phyloP scores from a whole-genome alignment of 163 green algal genomes.

The Scenedesmus sp. region DNA sequence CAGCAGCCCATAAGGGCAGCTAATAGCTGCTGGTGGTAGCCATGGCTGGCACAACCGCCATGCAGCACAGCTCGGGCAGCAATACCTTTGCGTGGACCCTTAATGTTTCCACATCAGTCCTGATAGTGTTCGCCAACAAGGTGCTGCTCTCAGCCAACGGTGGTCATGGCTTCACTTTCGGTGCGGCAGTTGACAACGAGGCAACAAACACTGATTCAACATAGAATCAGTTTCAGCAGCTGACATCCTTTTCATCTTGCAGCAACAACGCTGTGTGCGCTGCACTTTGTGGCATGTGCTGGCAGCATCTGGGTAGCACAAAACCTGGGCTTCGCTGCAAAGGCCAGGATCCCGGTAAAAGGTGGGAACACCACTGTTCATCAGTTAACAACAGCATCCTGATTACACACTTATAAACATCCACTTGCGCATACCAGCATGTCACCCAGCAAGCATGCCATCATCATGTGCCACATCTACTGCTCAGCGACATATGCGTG shows the following conservation, averaged over 20 bases:
- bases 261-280: conserved; percentile 89
- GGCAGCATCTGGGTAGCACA: conserved; percentile 63
- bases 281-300: conserved; percentile 88
- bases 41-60: neutral
- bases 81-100: conserved; percentile 21
- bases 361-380: conserved; percentile 48
- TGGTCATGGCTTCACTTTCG: conserved; percentile 81
- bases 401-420: neutral
- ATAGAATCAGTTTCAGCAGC: neutral
- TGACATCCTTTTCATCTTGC: conserved; percentile 37
- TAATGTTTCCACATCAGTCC: conserved; percentile 89
- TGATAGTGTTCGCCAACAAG: conserved; percentile 98
- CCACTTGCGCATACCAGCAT: neutral
- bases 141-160: conserved; percentile 84
- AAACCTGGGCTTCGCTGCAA: conserved; percentile 64
- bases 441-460: neutral
- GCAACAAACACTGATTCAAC: neutral
- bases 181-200: conserved; percentile 3
- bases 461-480: no score
- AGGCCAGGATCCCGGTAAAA: conserved; percentile 67
- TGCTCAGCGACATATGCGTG: neutral
- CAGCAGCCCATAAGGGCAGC: neutral
- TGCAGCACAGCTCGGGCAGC: neutral
- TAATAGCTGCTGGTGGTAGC: neutral
- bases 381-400: neutral